phyloP scores from a whole-genome alignment of 345 rosid species.

The Barbarea vulgaris region DNA sequence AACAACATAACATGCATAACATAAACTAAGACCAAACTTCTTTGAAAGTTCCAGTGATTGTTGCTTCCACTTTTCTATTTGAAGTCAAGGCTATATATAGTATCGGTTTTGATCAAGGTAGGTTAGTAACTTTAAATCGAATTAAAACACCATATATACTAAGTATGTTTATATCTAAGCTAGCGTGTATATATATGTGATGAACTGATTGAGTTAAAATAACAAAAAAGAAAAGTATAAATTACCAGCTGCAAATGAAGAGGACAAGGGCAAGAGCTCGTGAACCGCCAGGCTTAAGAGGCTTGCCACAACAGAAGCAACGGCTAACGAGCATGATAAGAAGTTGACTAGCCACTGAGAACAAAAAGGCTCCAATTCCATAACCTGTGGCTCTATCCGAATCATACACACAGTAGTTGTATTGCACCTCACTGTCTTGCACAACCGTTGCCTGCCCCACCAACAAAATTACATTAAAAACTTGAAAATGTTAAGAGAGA shows the following conservation, averaged over 20 bases:
- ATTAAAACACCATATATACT: not conserved
- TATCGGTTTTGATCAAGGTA: not conserved
- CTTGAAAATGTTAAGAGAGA: not conserved
- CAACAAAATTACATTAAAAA: not conserved
- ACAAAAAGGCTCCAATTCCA: slow-evolving; percentile 87
- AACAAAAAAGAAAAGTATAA: slow-evolving; percentile 11
- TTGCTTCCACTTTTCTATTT: not conserved
- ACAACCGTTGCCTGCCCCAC: slow-evolving; percentile 59
- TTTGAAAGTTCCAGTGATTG: not conserved
- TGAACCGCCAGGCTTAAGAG: slow-evolving; percentile 83
- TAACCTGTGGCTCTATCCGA: slow-evolving; percentile 88
- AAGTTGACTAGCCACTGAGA: slow-evolving; percentile 74
- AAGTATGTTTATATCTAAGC: not conserved
- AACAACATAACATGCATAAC: not conserved
- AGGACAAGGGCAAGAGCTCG: slow-evolving; percentile 86
- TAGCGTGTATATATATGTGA: not conserved
- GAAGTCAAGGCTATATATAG: not conserved
- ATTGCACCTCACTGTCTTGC: slow-evolving; percentile 57
- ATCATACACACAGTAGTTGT: slow-evolving; percentile 80
- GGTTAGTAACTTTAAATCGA: not conserved
- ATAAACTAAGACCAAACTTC: not conserved
- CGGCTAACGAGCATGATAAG: slow-evolving; percentile 79
- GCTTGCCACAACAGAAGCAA: slow-evolving; percentile 97
- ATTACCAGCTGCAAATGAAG: slow-evolving; percentile 84
- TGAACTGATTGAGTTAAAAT: not conserved